These are phyloP conservation scores for Medakamo hakoo DNA, from an alignment of 139 green algal genomes.

Conservation along the genomic window DNA sequence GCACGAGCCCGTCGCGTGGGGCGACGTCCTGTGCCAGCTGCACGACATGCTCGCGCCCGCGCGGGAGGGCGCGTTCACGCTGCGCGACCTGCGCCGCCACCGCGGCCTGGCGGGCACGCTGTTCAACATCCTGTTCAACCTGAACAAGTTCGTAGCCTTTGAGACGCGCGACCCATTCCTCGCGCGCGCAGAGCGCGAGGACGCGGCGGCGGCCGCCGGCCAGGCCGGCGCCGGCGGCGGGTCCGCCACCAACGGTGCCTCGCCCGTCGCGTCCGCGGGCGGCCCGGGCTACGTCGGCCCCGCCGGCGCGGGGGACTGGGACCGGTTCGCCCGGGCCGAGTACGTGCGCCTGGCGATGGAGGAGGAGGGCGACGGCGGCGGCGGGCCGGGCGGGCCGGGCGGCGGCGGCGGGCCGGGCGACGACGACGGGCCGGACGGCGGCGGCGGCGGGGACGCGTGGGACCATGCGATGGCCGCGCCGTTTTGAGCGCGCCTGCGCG, in stretches of 20 bases:
- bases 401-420: no score
- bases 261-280: not conserved
- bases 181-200: slow-evolving; percentile 36
- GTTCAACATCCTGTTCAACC: slow-evolving; percentile 98
- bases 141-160: slow-evolving; percentile 97
- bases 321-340: slow-evolving; percentile 66
- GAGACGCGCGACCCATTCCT: slow-evolving; percentile 85
- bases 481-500: no score
- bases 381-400: no score
- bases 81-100: slow-evolving; percentile 66
- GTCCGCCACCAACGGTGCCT: not conserved
- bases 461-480: no score
- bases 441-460: not conserved
- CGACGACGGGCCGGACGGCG: no score
- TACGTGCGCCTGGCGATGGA: slow-evolving; percentile 77
- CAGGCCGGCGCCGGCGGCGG: not conserved
- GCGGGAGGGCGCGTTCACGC: slow-evolving; percentile 25
- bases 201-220: not conserved
- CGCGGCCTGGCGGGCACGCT: slow-evolving; percentile 61
- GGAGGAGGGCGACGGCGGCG: slow-evolving; percentile 57
- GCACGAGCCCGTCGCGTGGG: slow-evolving; percentile 49
- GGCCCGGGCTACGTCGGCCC: not conserved
- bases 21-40: slow-evolving; percentile 75
- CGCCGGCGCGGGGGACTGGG: slow-evolving; percentile 48
- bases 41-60: slow-evolving; percentile 88